Conservation (phyloP, 1,284 basidiomycete genomes). For the Phylloporus sp. region DNA sequence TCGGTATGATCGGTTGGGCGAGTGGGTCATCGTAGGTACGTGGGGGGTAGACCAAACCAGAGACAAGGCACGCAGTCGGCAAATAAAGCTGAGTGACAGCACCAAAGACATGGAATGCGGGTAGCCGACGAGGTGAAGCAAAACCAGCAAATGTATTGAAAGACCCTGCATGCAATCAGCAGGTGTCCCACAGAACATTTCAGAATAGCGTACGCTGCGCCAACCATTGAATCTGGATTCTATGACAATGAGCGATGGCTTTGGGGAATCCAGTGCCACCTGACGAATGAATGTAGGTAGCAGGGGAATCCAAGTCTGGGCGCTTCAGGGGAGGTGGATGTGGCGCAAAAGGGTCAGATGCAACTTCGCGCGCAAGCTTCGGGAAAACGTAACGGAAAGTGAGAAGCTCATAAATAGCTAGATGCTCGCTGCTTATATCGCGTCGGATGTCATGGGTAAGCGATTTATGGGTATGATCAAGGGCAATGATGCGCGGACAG, state of each 20-base stretch:
- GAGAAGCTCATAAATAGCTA: neutral
- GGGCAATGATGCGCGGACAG: neutral
- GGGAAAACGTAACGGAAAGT: neutral
- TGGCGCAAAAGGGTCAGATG: neutral
- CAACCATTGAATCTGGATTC: slow-evolving; percentile 32
- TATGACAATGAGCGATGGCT: slow-evolving; percentile 33
- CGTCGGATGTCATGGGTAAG: neutral
- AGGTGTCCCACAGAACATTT: neutral
- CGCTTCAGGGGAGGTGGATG: neutral
- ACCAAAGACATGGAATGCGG: slow-evolving; percentile 33
- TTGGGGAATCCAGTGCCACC: slow-evolving; percentile 38
- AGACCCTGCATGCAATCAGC: slow-evolving; percentile 10
- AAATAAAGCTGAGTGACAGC: slow-evolving; percentile 22
- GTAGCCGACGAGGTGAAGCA: slow-evolving; percentile 25
- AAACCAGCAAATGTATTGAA: neutral
- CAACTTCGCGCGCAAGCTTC: neutral
- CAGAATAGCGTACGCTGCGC: slow-evolving; percentile 16
- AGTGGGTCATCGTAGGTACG: slow-evolving; percentile 8
- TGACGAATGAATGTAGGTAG: neutral
- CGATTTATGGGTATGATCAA: neutral
- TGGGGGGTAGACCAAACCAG: slow-evolving; percentile 21
- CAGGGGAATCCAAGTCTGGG: neutral
- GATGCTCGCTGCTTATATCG: neutral
- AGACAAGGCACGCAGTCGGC: slow-evolving; percentile 16
- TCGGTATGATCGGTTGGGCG: slow-evolving; percentile 16